Evolutionary conservation across 2,329 filamentous ascomycete species (phyloP), one percentile per base, ranked within the genome.

Genomic region (Nigrospora osmanthi): DNA sequence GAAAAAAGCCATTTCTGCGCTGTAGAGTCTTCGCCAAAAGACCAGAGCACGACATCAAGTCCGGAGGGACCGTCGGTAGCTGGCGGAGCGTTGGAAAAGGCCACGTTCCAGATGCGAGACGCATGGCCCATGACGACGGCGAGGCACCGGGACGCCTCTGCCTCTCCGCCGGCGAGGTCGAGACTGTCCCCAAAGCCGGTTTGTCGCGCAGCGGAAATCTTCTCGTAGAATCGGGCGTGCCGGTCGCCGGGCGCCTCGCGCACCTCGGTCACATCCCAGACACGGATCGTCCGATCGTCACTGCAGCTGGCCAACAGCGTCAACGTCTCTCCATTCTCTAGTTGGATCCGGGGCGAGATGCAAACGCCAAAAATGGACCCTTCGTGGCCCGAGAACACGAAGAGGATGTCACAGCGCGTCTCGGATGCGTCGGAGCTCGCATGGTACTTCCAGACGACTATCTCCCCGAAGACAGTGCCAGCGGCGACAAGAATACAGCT

Each of bases 381-480:
- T 57, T 96, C 89, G 57, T 98, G 93, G 1, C 81, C 81, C 0
- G 71, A 69, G 41, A 85, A 72, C 19, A 78, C 70, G 46, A 68
- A 73, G 4, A 80, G 63, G 16, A 78, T 63, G 52, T 76, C 67
- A 35, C 65, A 66, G 15, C 46, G 47, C 31, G 48, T 39, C 4
- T 45, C 19, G 13, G 40, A 23, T 30, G 38, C 35, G 35, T 35
- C 43, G 14, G 50, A 40, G 14, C 35, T 23, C 6, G 38, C 45
- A 39, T 68, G 66, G 54, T 80, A 89, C 52, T 83, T 87, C 93
- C 93, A 97, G 14, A 95, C 78, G 34, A 96, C 73, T 32, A 98
- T 86, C 62, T 97, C 90, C 3, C 93, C 93, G 64, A 97, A 97
- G 1, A 91, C 89, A 0, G 93, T 97, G 1, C 93, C 93, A 3